Evolutionary conservation across 2,329 filamentous ascomycete species (phyloP).

Genomic region (Mariannaea elegans): DNA sequence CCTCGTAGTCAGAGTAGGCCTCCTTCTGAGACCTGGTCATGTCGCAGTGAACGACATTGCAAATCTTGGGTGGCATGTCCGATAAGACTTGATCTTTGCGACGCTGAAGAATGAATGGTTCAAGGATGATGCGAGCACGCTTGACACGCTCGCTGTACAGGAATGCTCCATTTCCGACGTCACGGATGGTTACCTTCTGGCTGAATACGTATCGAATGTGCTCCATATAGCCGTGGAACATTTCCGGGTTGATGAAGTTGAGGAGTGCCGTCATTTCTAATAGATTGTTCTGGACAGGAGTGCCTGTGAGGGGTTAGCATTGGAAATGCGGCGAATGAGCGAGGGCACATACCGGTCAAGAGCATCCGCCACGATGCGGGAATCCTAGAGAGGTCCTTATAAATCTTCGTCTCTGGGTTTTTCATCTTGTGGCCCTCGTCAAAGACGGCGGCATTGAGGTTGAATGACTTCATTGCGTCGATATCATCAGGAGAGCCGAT

Average conservation of each 20-base stretch:
- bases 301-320: slow-evolving; percentile 68
- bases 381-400: slow-evolving; percentile 81
- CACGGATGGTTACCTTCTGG: slow-evolving; percentile 86
- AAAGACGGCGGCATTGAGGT: slow-evolving; percentile 73
- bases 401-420: slow-evolving; percentile 84
- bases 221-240: slow-evolving; percentile 81
- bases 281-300: slow-evolving; percentile 93
- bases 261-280: slow-evolving; percentile 90
- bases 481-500: slow-evolving; percentile 61
- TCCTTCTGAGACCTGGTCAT: slow-evolving; percentile 76
- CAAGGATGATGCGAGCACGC: slow-evolving; percentile 89
- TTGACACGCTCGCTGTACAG: slow-evolving; percentile 88
- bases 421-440: slow-evolving; percentile 96
- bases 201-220: slow-evolving; percentile 90
- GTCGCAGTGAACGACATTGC: slow-evolving; percentile 81
- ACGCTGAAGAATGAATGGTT: slow-evolving; percentile 91
- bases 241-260: slow-evolving; percentile 88
- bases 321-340: too few relatives aligned
- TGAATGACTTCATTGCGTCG: slow-evolving; percentile 57
- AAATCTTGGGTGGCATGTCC: slow-evolving; percentile 82
- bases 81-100: slow-evolving; percentile 93
- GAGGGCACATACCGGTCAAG: slow-evolving; percentile 56
- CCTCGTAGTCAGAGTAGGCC: slow-evolving; percentile 74
- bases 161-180: slow-evolving; percentile 81
- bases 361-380: slow-evolving; percentile 84